A percentile compares a stretch with the other conserved stretches of the same genome.
Conservation (phyloP, 768 basidiomycete species). For the Suillus lakei region DNA sequence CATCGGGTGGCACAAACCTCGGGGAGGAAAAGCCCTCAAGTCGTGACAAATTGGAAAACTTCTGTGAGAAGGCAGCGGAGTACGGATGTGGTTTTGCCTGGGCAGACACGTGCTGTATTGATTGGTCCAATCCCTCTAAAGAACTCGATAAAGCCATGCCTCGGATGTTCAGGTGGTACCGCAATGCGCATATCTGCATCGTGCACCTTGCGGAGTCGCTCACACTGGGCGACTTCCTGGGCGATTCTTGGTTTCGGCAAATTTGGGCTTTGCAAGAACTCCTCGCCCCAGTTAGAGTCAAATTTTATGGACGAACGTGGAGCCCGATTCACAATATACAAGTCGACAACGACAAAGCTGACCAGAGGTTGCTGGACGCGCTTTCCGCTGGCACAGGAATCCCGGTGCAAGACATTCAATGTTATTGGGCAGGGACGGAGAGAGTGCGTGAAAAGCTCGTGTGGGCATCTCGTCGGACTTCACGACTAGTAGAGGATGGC, state of each 20-base stretch:
- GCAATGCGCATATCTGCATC: constrained; percentile 27
- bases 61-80: constrained; percentile 13
- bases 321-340: constrained; percentile 18
- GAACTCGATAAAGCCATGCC: neutral
- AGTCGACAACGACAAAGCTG: constrained; percentile 29
- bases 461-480: constrained; percentile 23
- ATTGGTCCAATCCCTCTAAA: neutral
- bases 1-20: neutral
- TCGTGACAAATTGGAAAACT: constrained; percentile 22
- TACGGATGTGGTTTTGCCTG: constrained; percentile 27
- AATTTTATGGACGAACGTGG: constrained; percentile 27
- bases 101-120: constrained; percentile 21
- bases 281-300: constrained; percentile 23
- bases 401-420: constrained; percentile 18
- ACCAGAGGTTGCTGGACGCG: constrained; percentile 14
- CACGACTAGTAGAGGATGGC: constrained; percentile 16
- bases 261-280: constrained; percentile 18
- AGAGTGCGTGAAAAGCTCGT: constrained; percentile 23
- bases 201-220: constrained; percentile 15
- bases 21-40: constrained; percentile 1
- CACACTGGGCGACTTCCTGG: constrained; percentile 11
- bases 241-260: constrained; percentile 21
- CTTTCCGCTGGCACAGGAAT: constrained; percentile 21
- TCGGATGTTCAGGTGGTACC: constrained; percentile 22
- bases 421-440: constrained; percentile 23